Conservation (phyloP, 192 early-diverging fungal genomes). For the Coemansia sp. region DNA sequence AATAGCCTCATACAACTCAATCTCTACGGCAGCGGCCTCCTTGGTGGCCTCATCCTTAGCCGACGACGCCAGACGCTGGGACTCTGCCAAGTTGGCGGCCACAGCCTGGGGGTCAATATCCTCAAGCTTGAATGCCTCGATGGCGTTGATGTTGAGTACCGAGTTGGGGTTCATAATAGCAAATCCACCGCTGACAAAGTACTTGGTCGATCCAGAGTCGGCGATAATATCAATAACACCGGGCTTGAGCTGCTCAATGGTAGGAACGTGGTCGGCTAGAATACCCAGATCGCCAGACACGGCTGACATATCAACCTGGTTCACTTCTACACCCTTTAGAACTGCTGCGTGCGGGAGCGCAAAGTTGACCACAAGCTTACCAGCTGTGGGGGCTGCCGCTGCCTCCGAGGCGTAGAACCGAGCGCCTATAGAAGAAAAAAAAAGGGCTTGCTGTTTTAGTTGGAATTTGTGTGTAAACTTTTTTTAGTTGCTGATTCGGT, state of each 20-base stretch:
- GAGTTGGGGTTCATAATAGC: constrained; percentile 97
- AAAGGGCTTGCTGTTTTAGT: background rate
- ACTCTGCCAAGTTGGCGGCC: constrained; percentile 76
- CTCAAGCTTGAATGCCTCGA: constrained; percentile 90
- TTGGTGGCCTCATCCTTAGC: constrained; percentile 77
- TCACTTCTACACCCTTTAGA: constrained; percentile 71
- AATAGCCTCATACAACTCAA: constrained; percentile 88
- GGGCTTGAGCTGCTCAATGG: constrained; percentile 93
- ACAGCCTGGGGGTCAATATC: constrained; percentile 83
- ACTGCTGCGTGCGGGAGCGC: constrained; percentile 89
- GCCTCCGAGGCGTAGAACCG: constrained; percentile 87
- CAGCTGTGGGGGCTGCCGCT: constrained; percentile 48
- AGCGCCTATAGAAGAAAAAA: constrained; percentile 25
- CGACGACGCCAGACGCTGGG: constrained; percentile 66
- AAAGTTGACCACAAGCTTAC: constrained; percentile 87
- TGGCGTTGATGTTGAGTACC: constrained; percentile 94
- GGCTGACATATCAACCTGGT: constrained; percentile 93
- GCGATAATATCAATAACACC: constrained; percentile 85
- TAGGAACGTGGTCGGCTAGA: constrained; percentile 96
- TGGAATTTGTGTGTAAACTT: background rate
- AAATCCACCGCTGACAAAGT: constrained; percentile 97
- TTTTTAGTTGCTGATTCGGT: background rate
- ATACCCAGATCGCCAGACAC: constrained; percentile 98
- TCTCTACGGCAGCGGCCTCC: constrained; percentile 81
- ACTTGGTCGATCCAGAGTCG: constrained; percentile 74